These are phyloP conservation scores for Cryphonectria nitschkei DNA, from an alignment of 2,329 filamentous ascomycete species.

Conservation along the genomic window DNA sequence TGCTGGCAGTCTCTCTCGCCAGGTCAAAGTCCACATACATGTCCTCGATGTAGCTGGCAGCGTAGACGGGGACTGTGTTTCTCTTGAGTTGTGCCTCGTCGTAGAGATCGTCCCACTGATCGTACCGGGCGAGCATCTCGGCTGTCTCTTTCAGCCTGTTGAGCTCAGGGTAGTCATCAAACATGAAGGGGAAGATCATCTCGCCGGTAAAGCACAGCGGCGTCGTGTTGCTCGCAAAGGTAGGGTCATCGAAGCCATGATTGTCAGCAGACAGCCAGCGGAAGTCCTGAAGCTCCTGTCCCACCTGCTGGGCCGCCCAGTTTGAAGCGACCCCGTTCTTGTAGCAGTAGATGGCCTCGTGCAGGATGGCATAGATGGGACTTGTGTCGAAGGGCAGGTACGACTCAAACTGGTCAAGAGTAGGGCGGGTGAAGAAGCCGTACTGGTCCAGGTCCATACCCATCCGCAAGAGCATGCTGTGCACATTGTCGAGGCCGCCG, in stretches of 20 bases:
- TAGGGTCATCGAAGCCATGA: slow-evolving; percentile 39
- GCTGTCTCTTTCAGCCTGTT: slow-evolving; percentile 69
- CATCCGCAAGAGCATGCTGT: slow-evolving; percentile 72
- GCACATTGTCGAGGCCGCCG: slow-evolving; percentile 75
- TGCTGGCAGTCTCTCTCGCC: slow-evolving; percentile 64
- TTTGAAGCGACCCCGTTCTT: slow-evolving; percentile 63
- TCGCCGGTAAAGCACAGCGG: slow-evolving; percentile 85
- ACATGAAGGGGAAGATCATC: slow-evolving; percentile 88
- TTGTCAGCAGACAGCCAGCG: slow-evolving; percentile 53
- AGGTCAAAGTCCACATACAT: slow-evolving; percentile 74
- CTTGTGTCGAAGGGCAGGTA: slow-evolving; percentile 72
- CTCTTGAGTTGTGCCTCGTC: slow-evolving; percentile 61
- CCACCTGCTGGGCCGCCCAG: slow-evolving; percentile 75
- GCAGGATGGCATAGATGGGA: slow-evolving; percentile 83
- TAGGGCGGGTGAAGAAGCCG: slow-evolving; percentile 73
- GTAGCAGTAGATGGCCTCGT: slow-evolving; percentile 87
- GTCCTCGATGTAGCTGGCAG: slow-evolving; percentile 69
- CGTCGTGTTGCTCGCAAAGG: slow-evolving; percentile 38
- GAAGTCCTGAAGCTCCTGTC: slow-evolving; percentile 52
- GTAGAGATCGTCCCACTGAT: slow-evolving; percentile 67
- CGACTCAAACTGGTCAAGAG: slow-evolving; percentile 69
- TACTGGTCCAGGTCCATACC: slow-evolving; percentile 75
- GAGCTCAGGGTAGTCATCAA: slow-evolving; percentile 79
- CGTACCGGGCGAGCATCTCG: slow-evolving; percentile 63
- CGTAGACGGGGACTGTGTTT: slow-evolving; percentile 70